Evolutionary conservation across 768 basidiomycete genomes (phyloP), one percentile per base, ranked within the genome.

Genomic region (Coprinopsis marcescibilis): DNA sequence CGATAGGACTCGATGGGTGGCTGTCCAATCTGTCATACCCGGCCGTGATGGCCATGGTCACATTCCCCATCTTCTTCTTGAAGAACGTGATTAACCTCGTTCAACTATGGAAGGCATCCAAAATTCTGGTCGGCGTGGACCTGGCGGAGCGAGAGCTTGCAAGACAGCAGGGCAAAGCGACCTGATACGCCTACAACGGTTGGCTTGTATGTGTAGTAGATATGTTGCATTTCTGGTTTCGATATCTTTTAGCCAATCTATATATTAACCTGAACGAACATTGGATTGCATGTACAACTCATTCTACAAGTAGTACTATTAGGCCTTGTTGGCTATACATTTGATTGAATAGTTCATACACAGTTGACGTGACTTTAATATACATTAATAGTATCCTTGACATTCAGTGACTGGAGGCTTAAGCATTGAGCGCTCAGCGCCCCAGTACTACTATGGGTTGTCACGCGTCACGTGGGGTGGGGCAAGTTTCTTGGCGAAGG

Each of bases 31-130:
- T 86, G 54, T 91, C 89, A 13, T 95, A 85, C 77, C 82, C 93
- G 2, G 80, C 87, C 59, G 51, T 82, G 3, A 62, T 91, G 53
- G 92, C 89, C 0, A 45, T 69, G 30, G 4, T 77, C 23, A 82
- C 78, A 29, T 72, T 72, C 54, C 85, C 82, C 0, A 67, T 96
- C 38, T 95, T 83, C 61, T 54, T 79, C 13, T 60, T 72, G 52
- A 99, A 98, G 72, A 96, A 98, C 62, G 58, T 93, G 47, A 90
- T 99, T 72, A 96, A 97, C 63, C 64, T 88, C 26, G 93, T 99
- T 5, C 96, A 99, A 65, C 79, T 97, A 48, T 97, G 94, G 94
- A 99, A 99, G 64, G 95, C 96, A 21, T 86, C 88, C 27, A 92
- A 92, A 67, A 90, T 92, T 46, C 75, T 96, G 13, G 93, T 96